Evolutionary conservation across 225 moss, liverwort and hornwort genomes (phyloP), one percentile per base, ranked within the genome.

Genomic region (Takakia lepidozioides): DNA sequence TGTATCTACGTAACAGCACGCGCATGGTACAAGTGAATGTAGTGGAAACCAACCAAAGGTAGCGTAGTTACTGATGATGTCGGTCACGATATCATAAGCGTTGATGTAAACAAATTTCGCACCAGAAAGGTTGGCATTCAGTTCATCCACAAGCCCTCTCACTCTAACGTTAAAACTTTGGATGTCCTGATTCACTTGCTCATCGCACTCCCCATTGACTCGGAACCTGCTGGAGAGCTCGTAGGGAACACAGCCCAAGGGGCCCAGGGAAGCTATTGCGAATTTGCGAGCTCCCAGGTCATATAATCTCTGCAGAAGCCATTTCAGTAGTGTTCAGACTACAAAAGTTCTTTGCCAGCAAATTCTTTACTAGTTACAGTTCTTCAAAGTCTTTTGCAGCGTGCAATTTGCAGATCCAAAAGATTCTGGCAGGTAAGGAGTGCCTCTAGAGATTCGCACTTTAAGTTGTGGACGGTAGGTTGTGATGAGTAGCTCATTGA

Each of bases 191-290:
- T 88, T 58, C 24, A 86, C 75, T 48, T 50, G 56, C 32, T 70
- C 75, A 2, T 75, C 53, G 63, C 93, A 93, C 51, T 52, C 27
- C 0, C 88, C 83, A 22, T 54, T 19, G 10, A 27, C 52, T 30
- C 78, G 68, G 8, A 42, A 2, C 10, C 56, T 65, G 11, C 78
- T 25, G 6, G 57, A 63, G 15, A 93, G 80, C 56, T 93, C 85
- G 51, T 49, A 71, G 5, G 93, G 93, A 47, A 62, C 47, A 60
- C 93, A 93, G 16, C 88, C 93, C 1, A 88, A 27, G 3, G 87
- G 91, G 1, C 78, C 87, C 2, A 92, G 3, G 0, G 71, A 47
- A 1, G 75, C 64, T 20, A 92, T 57, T 37, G 42, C 46, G 8
- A 82, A 35, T 55, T 62, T 78, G 2, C 81, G 61, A 0, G 71